A percentile compares a stretch with the other conserved stretches of the same genome.
phyloP scores from a whole-genome alignment of 352 stramenopile genomes.

The Salisapilia sapeloensis region DNA sequence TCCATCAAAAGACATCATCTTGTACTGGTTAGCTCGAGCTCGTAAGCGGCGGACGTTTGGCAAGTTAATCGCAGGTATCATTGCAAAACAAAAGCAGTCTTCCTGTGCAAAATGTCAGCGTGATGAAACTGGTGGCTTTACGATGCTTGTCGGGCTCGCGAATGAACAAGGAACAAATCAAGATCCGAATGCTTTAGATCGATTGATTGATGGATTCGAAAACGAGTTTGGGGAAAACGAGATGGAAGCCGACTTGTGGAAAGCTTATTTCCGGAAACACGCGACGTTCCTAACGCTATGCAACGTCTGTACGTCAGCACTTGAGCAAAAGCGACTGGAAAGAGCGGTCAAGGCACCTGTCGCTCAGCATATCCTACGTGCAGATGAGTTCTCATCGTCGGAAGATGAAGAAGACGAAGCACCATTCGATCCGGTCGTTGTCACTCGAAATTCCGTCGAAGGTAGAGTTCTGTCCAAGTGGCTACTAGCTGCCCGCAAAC shows the following conservation, averaged over 20 bases:
- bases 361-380: conserved; percentile 20
- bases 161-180: conserved; percentile 45
- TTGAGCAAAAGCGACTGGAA: conserved; percentile 30
- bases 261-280: conserved; percentile 92
- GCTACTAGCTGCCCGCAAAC: conserved; percentile 81
- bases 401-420: conserved; percentile 71
- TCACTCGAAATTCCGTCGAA: conserved; percentile 79
- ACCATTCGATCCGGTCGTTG: conserved; percentile 86
- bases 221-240: conserved; percentile 73
- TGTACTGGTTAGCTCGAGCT: conserved; percentile 87
- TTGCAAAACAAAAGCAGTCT: conserved; percentile 65
- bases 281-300: conserved; percentile 88
- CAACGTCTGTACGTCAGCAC: conserved; percentile 76
- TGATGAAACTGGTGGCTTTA: conserved; percentile 35
- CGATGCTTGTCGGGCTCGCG: conserved; percentile 72
- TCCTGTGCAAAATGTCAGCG: conserved; percentile 75
- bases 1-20: conserved; percentile 71
- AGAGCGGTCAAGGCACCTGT: conserved; percentile 13
- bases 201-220: conserved; percentile 60
- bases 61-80: conserved; percentile 76
- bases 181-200: conserved; percentile 58
- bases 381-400: conserved; percentile 89
- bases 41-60: conserved; percentile 84
- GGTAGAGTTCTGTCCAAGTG: conserved; percentile 91
- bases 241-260: conserved; percentile 87